phyloP scores from a whole-genome alignment of 2,329 filamentous ascomycete genomes.

The Xylaria sp. region DNA sequence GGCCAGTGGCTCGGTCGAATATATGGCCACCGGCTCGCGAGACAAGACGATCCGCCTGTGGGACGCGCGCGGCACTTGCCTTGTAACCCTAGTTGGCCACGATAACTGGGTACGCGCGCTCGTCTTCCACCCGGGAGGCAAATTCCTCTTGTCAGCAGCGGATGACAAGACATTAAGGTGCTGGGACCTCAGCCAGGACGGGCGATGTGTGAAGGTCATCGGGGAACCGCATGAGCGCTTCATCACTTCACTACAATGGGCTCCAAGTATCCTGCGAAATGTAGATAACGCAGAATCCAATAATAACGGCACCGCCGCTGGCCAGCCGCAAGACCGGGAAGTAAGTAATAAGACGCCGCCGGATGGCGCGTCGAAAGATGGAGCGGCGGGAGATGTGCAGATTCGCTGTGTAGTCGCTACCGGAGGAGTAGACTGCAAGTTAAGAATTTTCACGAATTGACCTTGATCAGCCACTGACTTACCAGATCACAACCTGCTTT shows the following conservation, averaged over 20 bases:
- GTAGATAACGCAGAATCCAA: too few species aligned
- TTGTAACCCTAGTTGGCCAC: conserved; percentile 86
- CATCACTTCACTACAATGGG: conserved; percentile 88
- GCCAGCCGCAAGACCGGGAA: too few species aligned
- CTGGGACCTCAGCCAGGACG: conserved; percentile 92
- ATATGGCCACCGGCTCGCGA: conserved; percentile 86
- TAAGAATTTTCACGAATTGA: conserved; percentile 83
- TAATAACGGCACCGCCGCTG: too few species aligned
- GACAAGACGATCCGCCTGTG: conserved; percentile 93
- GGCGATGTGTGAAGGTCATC: conserved; percentile 86
- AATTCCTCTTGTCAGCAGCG: conserved; percentile 84
- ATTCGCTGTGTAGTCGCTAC: conserved; percentile 90
- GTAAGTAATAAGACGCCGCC: too few species aligned
- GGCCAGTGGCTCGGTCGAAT: conserved; percentile 80
- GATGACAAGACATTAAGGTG: conserved; percentile 94
- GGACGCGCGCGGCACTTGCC: conserved; percentile 84
- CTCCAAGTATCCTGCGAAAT: conserved; percentile 67
- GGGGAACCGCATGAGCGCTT: conserved; percentile 84
- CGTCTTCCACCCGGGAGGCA: conserved; percentile 91
- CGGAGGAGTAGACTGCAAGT: conserved; percentile 82
- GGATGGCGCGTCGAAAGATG: too few species aligned
- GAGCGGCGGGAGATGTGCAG: conserved; percentile 59
- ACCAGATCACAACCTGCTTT: too few species aligned
- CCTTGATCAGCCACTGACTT: conserved; percentile 42
- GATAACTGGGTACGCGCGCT: conserved; percentile 93